phyloP scores from a whole-genome alignment of 139 green algal species.

The Limnomonas spitsbergensis region DNA sequence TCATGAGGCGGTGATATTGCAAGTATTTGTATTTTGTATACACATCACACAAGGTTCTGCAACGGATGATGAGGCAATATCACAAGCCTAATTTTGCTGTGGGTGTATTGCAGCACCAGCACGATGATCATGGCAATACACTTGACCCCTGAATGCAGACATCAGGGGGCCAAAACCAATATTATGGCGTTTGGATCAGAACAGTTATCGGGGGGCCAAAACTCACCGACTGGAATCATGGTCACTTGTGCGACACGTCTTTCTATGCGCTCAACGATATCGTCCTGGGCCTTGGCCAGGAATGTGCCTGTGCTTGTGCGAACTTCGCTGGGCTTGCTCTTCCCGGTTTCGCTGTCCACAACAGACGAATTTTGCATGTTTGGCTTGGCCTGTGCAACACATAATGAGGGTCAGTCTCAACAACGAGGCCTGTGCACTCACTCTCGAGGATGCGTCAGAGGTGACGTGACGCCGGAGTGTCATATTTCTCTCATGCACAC shows the following conservation, averaged over 20 bases:
- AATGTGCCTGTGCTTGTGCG: conserved; percentile 57
- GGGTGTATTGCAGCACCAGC: too few relatives aligned
- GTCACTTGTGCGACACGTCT: conserved; percentile 57
- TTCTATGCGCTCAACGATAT: conserved; percentile 50
- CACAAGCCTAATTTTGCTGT: too few relatives aligned
- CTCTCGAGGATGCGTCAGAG: too few relatives aligned
- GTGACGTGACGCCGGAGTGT: background rate
- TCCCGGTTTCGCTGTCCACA: conserved; percentile 56
- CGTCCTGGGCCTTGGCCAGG: conserved; percentile 47
- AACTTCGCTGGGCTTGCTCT: conserved; percentile 48
- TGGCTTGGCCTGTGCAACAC: conserved; percentile 34
- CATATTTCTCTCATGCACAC: background rate
- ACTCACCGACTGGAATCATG: conserved; percentile 58
- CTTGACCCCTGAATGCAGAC: too few relatives aligned
- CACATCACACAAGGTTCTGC: too few relatives aligned
- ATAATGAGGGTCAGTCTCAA: background rate
- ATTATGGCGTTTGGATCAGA: too few relatives aligned
- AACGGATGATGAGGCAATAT: too few relatives aligned
- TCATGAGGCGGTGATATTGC: too few relatives aligned
- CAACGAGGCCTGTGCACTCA: background rate
- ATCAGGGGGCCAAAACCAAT: too few relatives aligned
- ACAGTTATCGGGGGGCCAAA: too few relatives aligned
- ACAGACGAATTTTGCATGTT: conserved; percentile 55
- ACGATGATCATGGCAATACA: too few relatives aligned
- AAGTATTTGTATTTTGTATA: too few relatives aligned